Conservation (phyloP, 2,329 filamentous ascomycete species). For the Xylariaceae sp. region DNA sequence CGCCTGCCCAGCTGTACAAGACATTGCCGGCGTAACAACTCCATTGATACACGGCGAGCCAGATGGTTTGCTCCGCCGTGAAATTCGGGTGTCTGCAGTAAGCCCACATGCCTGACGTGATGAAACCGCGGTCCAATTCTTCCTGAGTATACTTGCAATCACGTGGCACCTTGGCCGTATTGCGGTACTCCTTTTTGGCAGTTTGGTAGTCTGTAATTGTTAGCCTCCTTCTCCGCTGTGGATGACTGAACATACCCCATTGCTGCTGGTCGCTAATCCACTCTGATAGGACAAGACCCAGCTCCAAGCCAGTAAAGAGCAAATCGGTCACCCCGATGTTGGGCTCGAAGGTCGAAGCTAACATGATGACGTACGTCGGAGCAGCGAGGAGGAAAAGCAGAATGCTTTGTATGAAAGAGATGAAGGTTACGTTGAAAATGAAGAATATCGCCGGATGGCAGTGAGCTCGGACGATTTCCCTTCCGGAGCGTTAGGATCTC, state of each 20-base stretch:
- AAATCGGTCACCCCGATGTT: conserved; percentile 42
- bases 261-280: conserved; percentile 88
- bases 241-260: conserved; percentile 56
- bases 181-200: conserved; percentile 71
- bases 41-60: conserved; percentile 87
- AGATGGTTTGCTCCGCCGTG: conserved; percentile 82
- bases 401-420: conserved; percentile 75
- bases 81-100: conserved; percentile 95
- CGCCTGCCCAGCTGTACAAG: conserved; percentile 71
- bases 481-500: conserved; percentile 30
- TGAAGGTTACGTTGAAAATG: conserved; percentile 84
- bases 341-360: conserved; percentile 60
- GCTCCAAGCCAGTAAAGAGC: conserved; percentile 41
- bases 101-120: conserved; percentile 76
- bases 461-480: conserved; percentile 64
- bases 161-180: conserved; percentile 63
- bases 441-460: conserved; percentile 65
- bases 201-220: conserved; percentile 61
- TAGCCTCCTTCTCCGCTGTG: conserved; percentile 7
- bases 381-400: conserved; percentile 69
- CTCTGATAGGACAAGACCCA: conserved; percentile 57
- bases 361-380: conserved; percentile 77
- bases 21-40: conserved; percentile 66
- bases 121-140: conserved; percentile 86
- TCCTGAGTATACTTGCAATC: conserved; percentile 58